phyloP scores from a whole-genome alignment of 2,329 filamentous ascomycete species.

The Rutstroemia sp. region DNA sequence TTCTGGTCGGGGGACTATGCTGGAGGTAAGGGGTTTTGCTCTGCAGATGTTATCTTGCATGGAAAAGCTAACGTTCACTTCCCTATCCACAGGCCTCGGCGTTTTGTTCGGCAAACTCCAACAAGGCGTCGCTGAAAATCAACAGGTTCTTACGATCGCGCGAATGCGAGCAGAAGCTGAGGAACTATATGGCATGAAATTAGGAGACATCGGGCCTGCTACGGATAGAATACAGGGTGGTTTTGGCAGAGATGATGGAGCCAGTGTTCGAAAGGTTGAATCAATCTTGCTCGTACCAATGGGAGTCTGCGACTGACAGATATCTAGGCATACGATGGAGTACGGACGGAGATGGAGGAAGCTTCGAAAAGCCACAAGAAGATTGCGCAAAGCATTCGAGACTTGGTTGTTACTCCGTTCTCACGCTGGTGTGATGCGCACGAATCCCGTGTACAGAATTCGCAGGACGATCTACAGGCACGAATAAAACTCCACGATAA shows the following conservation, averaged over 20 bases:
- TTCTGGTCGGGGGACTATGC: slow-evolving; percentile 99
- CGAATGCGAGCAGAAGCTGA: slow-evolving; percentile 94
- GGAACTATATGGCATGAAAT: slow-evolving; percentile 73
- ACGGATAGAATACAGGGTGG: slow-evolving; percentile 78
- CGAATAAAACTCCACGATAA: slow-evolving; percentile 90
- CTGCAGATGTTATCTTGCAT: not conserved
- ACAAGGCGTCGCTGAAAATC: slow-evolving; percentile 91
- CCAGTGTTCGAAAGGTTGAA: slow-evolving; percentile 92
- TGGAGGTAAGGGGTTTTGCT: slow-evolving; percentile 53
- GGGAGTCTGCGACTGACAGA: slow-evolving; percentile 17
- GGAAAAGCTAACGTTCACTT: not conserved
- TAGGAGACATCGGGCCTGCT: slow-evolving; percentile 73
- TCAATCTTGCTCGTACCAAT: not conserved
- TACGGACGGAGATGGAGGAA: slow-evolving; percentile 87
- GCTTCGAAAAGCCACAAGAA: slow-evolving; percentile 86
- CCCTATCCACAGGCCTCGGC: slow-evolving; percentile 56
- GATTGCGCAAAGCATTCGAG: slow-evolving; percentile 92
- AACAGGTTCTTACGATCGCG: slow-evolving; percentile 85
- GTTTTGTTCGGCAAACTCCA: slow-evolving; percentile 95
- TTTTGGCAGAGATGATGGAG: slow-evolving; percentile 87
- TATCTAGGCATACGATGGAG: slow-evolving; percentile 80
- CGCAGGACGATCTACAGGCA: slow-evolving; percentile 85
- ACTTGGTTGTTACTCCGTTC: slow-evolving; percentile 91
- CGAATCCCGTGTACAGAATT: slow-evolving; percentile 82
- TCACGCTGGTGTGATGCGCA: slow-evolving; percentile 94